Conservation (phyloP, 2,329 filamentous ascomycete genomes). For the Zasmidium citrigriseum region DNA sequence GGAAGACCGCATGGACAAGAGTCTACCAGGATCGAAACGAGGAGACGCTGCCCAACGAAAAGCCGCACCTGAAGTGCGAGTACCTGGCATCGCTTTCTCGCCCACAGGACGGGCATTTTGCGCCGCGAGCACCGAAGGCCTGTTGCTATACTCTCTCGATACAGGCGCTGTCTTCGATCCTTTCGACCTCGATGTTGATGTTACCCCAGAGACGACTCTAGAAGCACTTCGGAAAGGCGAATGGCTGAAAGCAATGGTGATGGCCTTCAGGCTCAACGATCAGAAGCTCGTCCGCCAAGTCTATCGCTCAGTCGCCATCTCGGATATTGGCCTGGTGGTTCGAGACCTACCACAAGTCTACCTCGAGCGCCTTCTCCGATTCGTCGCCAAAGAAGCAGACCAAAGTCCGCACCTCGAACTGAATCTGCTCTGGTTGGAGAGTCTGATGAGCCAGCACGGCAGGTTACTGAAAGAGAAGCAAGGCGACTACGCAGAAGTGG, state of each 20-base stretch:
- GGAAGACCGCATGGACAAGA: slow-evolving; percentile 77
- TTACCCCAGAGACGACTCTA: slow-evolving; percentile 73
- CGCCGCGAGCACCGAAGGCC: slow-evolving; percentile 89
- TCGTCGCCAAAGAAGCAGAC: slow-evolving; percentile 84
- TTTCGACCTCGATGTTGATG: slow-evolving; percentile 90
- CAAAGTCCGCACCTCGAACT: slow-evolving; percentile 93
- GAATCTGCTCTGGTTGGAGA: slow-evolving; percentile 89
- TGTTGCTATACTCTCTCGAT: slow-evolving; percentile 92
- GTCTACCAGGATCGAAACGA: slow-evolving; percentile 81
- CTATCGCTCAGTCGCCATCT: slow-evolving; percentile 77
- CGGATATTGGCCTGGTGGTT: slow-evolving; percentile 75
- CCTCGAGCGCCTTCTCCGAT: slow-evolving; percentile 78
- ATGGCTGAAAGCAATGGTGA: slow-evolving; percentile 88
- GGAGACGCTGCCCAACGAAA: slow-evolving; percentile 81
- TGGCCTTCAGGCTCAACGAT: slow-evolving; percentile 96
- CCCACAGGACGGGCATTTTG: slow-evolving; percentile 90
- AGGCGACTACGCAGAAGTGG: slow-evolving; percentile 77
- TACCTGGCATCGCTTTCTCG: slow-evolving; percentile 81
- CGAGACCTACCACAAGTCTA: slow-evolving; percentile 81
- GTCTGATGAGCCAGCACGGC: slow-evolving; percentile 77
- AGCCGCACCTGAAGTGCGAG: slow-evolving; percentile 77
- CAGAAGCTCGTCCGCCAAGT: slow-evolving; percentile 77
- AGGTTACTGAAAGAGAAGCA: slow-evolving; percentile 80
- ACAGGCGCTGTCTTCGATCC: slow-evolving; percentile 85
- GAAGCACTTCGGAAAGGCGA: slow-evolving; percentile 75